phyloP scores from a whole-genome alignment of 1,284 basidiomycete genomes.

The Marasmius tenuissimus region DNA sequence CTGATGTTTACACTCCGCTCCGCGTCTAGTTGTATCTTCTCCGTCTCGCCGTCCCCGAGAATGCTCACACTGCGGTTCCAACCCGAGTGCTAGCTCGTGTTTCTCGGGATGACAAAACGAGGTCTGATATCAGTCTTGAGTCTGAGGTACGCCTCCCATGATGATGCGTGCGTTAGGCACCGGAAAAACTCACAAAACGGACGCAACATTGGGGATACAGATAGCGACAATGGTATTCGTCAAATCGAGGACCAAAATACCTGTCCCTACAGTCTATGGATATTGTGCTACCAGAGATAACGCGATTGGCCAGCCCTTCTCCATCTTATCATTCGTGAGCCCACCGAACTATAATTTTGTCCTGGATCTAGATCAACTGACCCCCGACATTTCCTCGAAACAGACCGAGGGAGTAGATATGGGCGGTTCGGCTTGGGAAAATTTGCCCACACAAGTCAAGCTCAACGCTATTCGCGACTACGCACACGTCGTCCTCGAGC shows the following conservation, averaged over 20 bases:
- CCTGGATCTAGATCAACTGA: background rate
- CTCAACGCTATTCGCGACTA: conserved; percentile 21
- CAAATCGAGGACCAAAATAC: conserved; percentile 16
- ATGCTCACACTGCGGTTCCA: conserved; percentile 11
- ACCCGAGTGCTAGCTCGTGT: conserved; percentile 21
- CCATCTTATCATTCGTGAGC: conserved; percentile 21
- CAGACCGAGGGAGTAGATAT: conserved; percentile 21
- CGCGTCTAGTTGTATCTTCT: conserved; percentile 18
- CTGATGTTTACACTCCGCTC: background rate
- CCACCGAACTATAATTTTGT: background rate
- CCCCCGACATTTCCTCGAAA: background rate
- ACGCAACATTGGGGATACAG: conserved; percentile 6
- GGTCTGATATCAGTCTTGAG: conserved; percentile 23
- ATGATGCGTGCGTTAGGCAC: background rate
- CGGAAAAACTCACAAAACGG: background rate
- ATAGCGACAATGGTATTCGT: conserved; percentile 24
- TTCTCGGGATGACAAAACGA: conserved; percentile 20
- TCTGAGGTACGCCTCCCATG: conserved; percentile 18
- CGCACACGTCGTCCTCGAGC: conserved; percentile 18
- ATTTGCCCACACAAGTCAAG: conserved; percentile 18
- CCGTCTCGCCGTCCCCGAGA: conserved; percentile 15
- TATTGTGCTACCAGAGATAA: conserved; percentile 22
- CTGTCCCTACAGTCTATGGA: conserved; percentile 22
- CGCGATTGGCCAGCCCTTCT: conserved; percentile 22
- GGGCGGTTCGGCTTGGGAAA: conserved; percentile 20